Evolutionary conservation across 495 filamentous ascomycete genomes (phyloP).

Genomic region (Neurospora sublineolata): DNA sequence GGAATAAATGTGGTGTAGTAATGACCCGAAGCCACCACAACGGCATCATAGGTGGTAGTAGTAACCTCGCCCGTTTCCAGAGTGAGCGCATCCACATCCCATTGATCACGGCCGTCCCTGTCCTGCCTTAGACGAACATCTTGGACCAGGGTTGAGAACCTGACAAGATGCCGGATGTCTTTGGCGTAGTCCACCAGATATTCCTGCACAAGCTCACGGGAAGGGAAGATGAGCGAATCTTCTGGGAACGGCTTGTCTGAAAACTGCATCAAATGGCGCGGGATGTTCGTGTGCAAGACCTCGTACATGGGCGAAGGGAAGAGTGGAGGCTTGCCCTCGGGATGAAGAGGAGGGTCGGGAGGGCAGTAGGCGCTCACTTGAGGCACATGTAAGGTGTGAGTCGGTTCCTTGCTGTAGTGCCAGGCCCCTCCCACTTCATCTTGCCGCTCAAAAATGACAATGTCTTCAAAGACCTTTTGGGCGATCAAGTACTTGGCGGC

Average conservation of each 20-base stretch:
- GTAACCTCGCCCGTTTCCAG: constrained; percentile 24
- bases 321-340: constrained; percentile 26
- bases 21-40: constrained; percentile 77
- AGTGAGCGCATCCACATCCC: constrained; percentile 42
- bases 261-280: constrained; percentile 68
- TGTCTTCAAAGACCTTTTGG: constrained; percentile 55
- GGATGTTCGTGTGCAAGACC: constrained; percentile 74
- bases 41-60: constrained; percentile 57
- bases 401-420: constrained; percentile 50
- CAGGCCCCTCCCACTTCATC: constrained; percentile 66
- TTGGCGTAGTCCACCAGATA: constrained; percentile 68
- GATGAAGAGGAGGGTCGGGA: constrained; percentile 28
- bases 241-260: constrained; percentile 56
- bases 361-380: constrained; percentile 29
- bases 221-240: constrained; percentile 59
- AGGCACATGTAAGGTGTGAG: constrained; percentile 23
- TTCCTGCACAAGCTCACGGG: constrained; percentile 49
- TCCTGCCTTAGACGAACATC: constrained; percentile 20
- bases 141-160: constrained; percentile 31
- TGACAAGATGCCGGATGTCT: constrained; percentile 41
- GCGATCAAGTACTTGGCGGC: constrained; percentile 65
- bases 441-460: constrained; percentile 77
- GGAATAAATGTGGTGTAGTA: constrained; percentile 65
- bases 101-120: constrained; percentile 24
- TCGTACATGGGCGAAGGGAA: constrained; percentile 71